A percentile compares a stretch with the other conserved stretches of the same genome.
Evolutionary conservation across 1,139 yeast species (phyloP).

Genomic region (Pichia sp.): DNA sequence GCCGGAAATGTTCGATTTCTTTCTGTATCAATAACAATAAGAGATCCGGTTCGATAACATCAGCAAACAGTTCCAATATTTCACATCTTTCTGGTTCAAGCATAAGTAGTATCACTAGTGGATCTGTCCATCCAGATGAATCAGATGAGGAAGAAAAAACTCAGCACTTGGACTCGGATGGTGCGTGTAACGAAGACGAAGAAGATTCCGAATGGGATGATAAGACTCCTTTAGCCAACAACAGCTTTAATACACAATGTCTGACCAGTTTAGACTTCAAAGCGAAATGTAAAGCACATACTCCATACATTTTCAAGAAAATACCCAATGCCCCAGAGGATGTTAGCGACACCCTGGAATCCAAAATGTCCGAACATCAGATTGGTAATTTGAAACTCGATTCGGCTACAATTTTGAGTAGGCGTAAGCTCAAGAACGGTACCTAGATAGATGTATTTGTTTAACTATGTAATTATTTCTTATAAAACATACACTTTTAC

Average conservation of each 20-base stretch:
- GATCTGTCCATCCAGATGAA: slow-evolving; percentile 6
- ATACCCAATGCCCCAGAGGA: neutral
- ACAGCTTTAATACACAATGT: neutral
- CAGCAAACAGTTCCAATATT: slow-evolving; percentile 8
- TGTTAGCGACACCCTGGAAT: no score
- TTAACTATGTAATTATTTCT: no score
- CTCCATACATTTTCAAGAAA: slow-evolving; percentile 9
- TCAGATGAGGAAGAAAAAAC: slow-evolving; percentile 18
- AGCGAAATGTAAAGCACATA: slow-evolving; percentile 10
- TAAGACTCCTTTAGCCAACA: slow-evolving; percentile 18
- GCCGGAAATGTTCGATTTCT: slow-evolving; percentile 18
- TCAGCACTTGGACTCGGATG: slow-evolving; percentile 7
- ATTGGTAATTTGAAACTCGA: slow-evolving; percentile 45
- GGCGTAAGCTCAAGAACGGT: slow-evolving; percentile 31
- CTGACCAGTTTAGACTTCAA: slow-evolving; percentile 6
- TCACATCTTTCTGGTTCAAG: slow-evolving; percentile 5
- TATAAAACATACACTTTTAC: no score
- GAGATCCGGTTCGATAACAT: slow-evolving; percentile 8
- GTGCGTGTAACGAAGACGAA: slow-evolving; percentile 8
- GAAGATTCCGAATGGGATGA: slow-evolving; percentile 11
- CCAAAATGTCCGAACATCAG: slow-evolving; percentile 7
- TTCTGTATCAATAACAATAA: slow-evolving; percentile 9
- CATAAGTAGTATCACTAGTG: slow-evolving; percentile 5
- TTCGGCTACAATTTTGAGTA: slow-evolving; percentile 52
- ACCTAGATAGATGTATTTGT: no score